These are phyloP conservation scores for Martiniozyma abietophila DNA, from an alignment of 805 yeast genomes.

Conservation along the genomic window DNA sequence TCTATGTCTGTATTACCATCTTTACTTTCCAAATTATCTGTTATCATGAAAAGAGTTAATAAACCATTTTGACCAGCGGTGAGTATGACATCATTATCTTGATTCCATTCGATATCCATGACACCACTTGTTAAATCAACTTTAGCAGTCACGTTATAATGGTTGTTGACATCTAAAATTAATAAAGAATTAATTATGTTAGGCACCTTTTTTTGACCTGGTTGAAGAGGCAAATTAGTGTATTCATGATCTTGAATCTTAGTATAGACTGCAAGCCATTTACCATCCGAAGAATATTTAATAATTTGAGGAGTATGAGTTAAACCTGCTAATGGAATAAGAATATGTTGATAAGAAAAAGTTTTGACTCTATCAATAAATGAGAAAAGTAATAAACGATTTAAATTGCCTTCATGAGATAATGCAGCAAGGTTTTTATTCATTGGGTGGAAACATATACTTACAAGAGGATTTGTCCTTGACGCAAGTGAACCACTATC, in stretches of 20 bases:
- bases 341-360: no score
- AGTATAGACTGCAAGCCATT: constrained; percentile 6
- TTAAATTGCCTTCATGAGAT: neutral
- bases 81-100: constrained; percentile 1
- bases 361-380: no score
- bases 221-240: neutral
- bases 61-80: constrained; percentile 9
- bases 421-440: constrained; percentile 1
- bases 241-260: neutral
- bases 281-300: constrained; percentile 10
- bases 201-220: no score
- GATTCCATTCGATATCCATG: constrained; percentile 8
- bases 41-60: constrained; percentile 7
- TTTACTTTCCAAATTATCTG: no score
- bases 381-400: no score
- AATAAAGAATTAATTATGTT: constrained; percentile 1
- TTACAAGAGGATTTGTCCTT: neutral
- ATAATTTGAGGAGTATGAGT: constrained; percentile 6
- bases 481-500: neutral
- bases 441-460: constrained; percentile 5
- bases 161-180: constrained; percentile 2
- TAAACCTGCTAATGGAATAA: no score
- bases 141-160: constrained; percentile 1
- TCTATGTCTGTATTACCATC: no score
- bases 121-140: neutral